These are phyloP conservation scores for Phoma herbarum DNA, from an alignment of 2,329 filamentous ascomycete genomes.

Conservation along the genomic window DNA sequence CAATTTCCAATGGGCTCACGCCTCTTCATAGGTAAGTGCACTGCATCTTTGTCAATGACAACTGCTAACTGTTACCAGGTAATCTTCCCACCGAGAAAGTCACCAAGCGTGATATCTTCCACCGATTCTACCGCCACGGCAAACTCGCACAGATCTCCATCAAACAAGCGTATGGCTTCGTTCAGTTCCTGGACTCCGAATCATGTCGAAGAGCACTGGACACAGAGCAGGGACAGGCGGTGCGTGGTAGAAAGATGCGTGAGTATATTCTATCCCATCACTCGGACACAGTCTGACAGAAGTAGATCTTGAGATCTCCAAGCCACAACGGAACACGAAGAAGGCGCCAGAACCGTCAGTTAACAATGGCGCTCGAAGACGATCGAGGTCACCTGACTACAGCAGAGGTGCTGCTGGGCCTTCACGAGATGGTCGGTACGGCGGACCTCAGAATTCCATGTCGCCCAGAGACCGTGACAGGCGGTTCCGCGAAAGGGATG, in stretches of 20 bases:
- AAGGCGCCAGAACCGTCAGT: slow-evolving; percentile 55
- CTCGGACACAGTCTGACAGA: slow-evolving; percentile 39
- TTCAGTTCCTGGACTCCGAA: slow-evolving; percentile 83
- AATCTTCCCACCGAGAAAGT: slow-evolving; percentile 94
- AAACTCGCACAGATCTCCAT: slow-evolving; percentile 93
- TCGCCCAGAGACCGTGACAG: slow-evolving; percentile 59
- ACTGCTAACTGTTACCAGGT: slow-evolving; percentile 60
- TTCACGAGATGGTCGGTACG: slow-evolving; percentile 55
- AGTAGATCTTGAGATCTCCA: slow-evolving; percentile 87
- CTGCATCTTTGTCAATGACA: too few species aligned
- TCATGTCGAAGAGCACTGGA: slow-evolving; percentile 80
- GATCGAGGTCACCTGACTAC: slow-evolving; percentile 72
- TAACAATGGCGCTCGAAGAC: slow-evolving; percentile 56
- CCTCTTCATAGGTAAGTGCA: slow-evolving; percentile 76
- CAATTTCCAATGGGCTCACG: slow-evolving; percentile 79
- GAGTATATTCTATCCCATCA: slow-evolving; percentile 55
- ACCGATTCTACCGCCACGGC: slow-evolving; percentile 86
- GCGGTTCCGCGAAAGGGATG: slow-evolving; percentile 65
- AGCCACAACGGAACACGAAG: slow-evolving; percentile 80
- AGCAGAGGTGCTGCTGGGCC: slow-evolving; percentile 52
- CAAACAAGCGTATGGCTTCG: slow-evolving; percentile 96
- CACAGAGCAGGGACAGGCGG: slow-evolving; percentile 78
- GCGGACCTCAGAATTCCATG: slow-evolving; percentile 44
- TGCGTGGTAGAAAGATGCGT: slow-evolving; percentile 95
- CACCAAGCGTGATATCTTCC: slow-evolving; percentile 91